A percentile compares a stretch with the other conserved stretches of the same genome.
These are phyloP conservation scores for Anaeromyces robustus DNA, from an alignment of 192 early-diverging fungal genomes.

Conservation along the genomic window DNA sequence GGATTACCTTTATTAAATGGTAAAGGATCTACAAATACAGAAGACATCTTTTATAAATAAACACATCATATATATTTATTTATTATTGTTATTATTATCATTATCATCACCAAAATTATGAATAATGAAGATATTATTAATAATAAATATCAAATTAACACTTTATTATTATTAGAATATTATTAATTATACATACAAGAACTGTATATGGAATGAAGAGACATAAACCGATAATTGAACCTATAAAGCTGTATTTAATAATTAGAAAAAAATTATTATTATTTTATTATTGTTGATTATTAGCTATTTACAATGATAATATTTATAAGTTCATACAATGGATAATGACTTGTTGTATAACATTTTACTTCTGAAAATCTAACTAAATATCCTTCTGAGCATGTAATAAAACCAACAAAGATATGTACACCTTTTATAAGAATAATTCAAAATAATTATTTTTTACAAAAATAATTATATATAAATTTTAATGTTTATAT, in stretches of 20 bases:
- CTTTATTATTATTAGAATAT: too few relatives aligned
- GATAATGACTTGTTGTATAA: neutral
- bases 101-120: too few relatives aligned
- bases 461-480: too few relatives aligned
- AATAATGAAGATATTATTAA: too few relatives aligned
- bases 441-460: neutral
- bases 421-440: neutral
- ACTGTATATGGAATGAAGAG: neutral
- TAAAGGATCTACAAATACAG: neutral
- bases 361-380: neutral
- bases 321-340: neutral
- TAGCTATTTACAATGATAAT: too few relatives aligned
- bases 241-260: neutral
- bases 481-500: too few relatives aligned
- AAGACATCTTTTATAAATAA: neutral
- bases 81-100: too few relatives aligned
- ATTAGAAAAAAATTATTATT: neutral
- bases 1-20: neutral
- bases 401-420: neutral
- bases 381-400: neutral
- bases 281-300: too few relatives aligned
- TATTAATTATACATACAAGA: neutral
- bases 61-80: too few relatives aligned
- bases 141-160: too few relatives aligned
- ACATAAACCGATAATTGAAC: neutral